Percentiles rank a stretch among this genome's conserved stretches.
phyloP scores from a whole-genome alignment of 345 rosid genomes.

The Lumnitzera littorea region DNA sequence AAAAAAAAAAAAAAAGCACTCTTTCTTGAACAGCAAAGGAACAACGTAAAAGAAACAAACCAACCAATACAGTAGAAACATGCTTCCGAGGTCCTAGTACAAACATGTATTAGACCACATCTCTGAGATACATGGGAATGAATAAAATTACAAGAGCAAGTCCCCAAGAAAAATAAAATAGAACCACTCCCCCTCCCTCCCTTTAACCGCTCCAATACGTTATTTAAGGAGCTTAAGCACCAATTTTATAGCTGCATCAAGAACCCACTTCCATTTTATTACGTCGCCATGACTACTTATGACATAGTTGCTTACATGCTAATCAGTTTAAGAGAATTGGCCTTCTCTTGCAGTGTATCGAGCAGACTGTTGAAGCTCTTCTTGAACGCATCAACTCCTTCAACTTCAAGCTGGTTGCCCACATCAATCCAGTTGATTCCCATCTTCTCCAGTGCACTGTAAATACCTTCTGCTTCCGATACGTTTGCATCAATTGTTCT shows the following conservation, averaged over 20 bases:
- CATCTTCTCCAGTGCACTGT: conserved; percentile 91
- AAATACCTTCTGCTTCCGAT: conserved; percentile 91
- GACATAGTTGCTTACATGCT: conserved; percentile 36
- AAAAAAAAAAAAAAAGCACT: too few relatives aligned
- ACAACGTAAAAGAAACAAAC: too few relatives aligned
- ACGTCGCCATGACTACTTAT: neutral
- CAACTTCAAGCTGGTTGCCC: conserved; percentile 75
- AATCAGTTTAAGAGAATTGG: conserved; percentile 69
- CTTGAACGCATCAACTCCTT: conserved; percentile 92
- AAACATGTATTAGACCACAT: too few relatives aligned
- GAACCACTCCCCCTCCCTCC: neutral
- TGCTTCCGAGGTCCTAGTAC: too few relatives aligned
- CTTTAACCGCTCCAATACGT: conserved; percentile 17
- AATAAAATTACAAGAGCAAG: too few relatives aligned
- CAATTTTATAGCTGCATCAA: conserved; percentile 14
- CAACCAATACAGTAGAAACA: too few relatives aligned
- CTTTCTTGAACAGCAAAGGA: too few relatives aligned
- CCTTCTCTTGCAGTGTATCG: conserved; percentile 90
- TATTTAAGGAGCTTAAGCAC: conserved; percentile 7
- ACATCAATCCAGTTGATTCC: conserved; percentile 85
- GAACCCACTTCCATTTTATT: conserved; percentile 22
- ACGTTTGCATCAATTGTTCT: conserved; percentile 88
- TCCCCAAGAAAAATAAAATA: neutral
- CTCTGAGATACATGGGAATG: too few relatives aligned
- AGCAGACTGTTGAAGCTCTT: conserved; percentile 92